Evolutionary conservation across 2,329 filamentous ascomycete genomes (phyloP).

Genomic region (Blumeria hordei): DNA sequence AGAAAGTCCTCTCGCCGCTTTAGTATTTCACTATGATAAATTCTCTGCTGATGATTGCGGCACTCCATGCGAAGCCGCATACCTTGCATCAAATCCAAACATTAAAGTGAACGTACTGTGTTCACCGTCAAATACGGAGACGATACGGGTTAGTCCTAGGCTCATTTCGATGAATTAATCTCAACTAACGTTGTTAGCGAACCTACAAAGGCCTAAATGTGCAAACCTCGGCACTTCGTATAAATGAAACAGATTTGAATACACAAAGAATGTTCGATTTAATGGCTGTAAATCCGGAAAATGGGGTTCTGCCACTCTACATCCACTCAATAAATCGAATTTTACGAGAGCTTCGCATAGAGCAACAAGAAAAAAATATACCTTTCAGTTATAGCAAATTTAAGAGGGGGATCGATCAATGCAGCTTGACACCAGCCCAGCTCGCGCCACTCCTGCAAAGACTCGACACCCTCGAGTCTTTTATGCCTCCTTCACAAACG

Average conservation of each 20-base stretch:
- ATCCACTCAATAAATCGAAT: conserved; percentile 5
- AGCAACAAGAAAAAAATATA: conserved; percentile 3
- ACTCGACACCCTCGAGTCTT: conserved; percentile 30
- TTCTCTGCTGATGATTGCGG: conserved; percentile 16
- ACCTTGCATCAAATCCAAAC: conserved; percentile 18
- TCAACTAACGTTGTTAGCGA: background rate
- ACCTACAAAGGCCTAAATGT: conserved; percentile 2
- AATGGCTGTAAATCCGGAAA: conserved; percentile 5
- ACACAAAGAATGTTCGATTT: conserved; percentile 6
- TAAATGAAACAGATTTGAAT: conserved; percentile 5
- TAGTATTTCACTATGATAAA: conserved; percentile 31
- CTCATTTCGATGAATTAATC: background rate
- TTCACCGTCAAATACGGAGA: conserved; percentile 5
- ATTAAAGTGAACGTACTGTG: conserved; percentile 5
- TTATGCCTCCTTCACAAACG: conserved; percentile 1
- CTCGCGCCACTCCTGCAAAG: conserved; percentile 30
- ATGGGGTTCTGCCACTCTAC: conserved; percentile 5
- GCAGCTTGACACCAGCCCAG: conserved; percentile 24
- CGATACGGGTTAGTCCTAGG: background rate
- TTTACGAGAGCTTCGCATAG: conserved; percentile 4
- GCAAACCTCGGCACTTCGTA: conserved; percentile 4
- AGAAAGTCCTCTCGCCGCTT: conserved; percentile 22
- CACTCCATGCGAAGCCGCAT: conserved; percentile 27
- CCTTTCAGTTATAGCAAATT: conserved; percentile 23
- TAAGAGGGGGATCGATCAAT: conserved; percentile 14